Conservation (phyloP, 1,284 basidiomycete species). For the Cryptococcus sp. region DNA sequence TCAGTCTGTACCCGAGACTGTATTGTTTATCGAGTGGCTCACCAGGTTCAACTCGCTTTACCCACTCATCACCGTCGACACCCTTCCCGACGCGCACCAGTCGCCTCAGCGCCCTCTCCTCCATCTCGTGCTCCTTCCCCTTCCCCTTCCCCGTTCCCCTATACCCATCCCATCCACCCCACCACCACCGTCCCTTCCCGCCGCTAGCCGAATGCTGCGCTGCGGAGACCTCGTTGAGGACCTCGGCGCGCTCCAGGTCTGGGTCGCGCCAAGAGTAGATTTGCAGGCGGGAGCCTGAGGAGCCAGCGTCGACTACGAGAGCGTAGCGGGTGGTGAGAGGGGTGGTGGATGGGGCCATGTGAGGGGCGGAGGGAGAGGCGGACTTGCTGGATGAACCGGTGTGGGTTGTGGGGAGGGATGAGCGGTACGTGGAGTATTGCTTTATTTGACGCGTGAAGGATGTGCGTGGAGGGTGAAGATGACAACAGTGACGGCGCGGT, state of each 20-base stretch:
- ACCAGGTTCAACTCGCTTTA: constrained; percentile 91
- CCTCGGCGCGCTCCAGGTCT: constrained; percentile 53
- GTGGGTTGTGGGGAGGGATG: too few relatives aligned
- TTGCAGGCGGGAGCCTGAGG: constrained; percentile 91
- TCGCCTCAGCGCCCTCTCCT: constrained; percentile 43
- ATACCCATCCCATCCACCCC: constrained; percentile 20
- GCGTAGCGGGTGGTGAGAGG: constrained; percentile 75
- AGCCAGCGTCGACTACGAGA: constrained; percentile 95
- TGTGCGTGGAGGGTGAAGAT: too few relatives aligned
- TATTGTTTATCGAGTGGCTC: constrained; percentile 33
- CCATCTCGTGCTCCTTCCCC: constrained; percentile 39
- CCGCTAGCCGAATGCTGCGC: constrained; percentile 7
- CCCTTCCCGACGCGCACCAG: constrained; percentile 91
- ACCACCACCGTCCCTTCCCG: constrained; percentile 36
- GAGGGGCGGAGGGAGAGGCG: neutral
- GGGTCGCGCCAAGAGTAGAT: constrained; percentile 97
- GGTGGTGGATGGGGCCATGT: constrained; percentile 45
- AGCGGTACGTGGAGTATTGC: too few relatives aligned
- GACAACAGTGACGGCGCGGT: too few relatives aligned
- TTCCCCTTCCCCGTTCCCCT: constrained; percentile 38
- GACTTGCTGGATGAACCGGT: too few relatives aligned
- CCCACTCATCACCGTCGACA: constrained; percentile 78
- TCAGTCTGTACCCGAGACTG: constrained; percentile 1
- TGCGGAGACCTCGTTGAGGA: constrained; percentile 37
- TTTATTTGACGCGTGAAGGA: too few relatives aligned